Evolutionary conservation across 1,284 basidiomycete genomes (phyloP), one percentile per base, ranked within the genome.

Genomic region (Neolentinus lepideus): DNA sequence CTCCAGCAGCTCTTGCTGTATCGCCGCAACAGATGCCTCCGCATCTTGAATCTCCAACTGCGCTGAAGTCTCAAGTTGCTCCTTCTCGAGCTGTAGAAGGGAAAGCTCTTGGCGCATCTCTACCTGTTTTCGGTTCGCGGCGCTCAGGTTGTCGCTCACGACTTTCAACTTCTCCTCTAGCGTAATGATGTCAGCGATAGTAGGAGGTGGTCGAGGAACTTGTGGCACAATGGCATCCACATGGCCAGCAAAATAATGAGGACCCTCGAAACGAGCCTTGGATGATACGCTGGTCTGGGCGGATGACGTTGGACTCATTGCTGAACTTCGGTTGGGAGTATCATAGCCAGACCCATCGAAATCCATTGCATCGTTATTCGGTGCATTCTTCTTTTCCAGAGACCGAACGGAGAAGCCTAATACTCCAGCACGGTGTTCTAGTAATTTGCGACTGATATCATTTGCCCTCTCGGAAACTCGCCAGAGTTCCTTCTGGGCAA

Each of bases 201-300:
- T 74, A 59, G 56, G 71, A 59, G 62, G 74, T 62, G 62, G 61
- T 47, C 66, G 69, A 2, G 71, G 71, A 3, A 61, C 57, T 21
- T 58, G 69, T 0, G 84, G 85, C 0, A 84, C 71, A 16, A 87
- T 69, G 2, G 86, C 77, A 51, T 83, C 76, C 2, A 77, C 81
- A 60, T 92, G 88, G 0, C 89, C 89, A 0, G 89, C 88, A 61
- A 90, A 90, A 51, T 91, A 74, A 70, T 92, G 89, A 1, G 84
- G 82, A n/a, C 88, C 88, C 54, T 90, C 87, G 63, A 92, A 91
- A 45, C 80, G 83, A 25, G 72, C 62, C 55, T 72, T 73, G 10
- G 78, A 71, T 1, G 76, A 74, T 2, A 74, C 60, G 51, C 71
- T 74, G 25, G 76, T 79, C 54, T 71, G 69, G 22, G 75, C 71